These are phyloP conservation scores for Fagopyrum tataricum DNA, from an alignment of 148 eudicot genomes.

Conservation along the genomic window DNA sequence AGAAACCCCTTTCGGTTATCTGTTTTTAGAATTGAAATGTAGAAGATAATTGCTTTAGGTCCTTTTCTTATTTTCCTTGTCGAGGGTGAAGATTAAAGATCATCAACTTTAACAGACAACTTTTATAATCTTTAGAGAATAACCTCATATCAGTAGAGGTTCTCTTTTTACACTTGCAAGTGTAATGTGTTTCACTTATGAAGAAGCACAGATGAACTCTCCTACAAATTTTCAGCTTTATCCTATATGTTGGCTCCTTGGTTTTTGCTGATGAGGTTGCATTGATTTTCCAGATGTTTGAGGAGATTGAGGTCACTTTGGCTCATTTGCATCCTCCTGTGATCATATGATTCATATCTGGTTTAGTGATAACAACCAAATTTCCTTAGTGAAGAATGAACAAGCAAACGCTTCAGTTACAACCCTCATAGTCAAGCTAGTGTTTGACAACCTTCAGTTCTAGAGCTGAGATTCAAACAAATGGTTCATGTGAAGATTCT, in stretches of 20 bases:
- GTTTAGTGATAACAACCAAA: background rate
- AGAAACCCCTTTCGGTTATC: background rate
- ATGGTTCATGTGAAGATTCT: background rate
- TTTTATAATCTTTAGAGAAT: too few relatives aligned
- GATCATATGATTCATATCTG: background rate
- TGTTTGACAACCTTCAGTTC: background rate
- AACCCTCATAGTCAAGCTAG: background rate
- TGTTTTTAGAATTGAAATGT: background rate
- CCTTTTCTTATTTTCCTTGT: background rate
- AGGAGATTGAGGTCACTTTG: background rate
- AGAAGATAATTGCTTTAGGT: background rate
- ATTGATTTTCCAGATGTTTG: slow-evolving; percentile 2
- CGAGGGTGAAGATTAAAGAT: background rate
- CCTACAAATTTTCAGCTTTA: background rate
- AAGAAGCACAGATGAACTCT: background rate
- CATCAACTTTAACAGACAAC: too few relatives aligned
- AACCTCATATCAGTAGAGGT: too few relatives aligned
- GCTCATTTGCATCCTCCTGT: background rate
- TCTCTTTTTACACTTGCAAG: background rate
- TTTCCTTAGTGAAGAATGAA: background rate
- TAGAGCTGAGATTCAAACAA: background rate
- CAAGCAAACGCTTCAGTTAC: background rate
- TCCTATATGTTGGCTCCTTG: background rate
- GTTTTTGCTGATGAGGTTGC: background rate
- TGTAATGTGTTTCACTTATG: background rate